These are phyloP conservation scores for Phylloporus sp. DNA, from an alignment of 768 basidiomycete genomes.

Conservation along the genomic window DNA sequence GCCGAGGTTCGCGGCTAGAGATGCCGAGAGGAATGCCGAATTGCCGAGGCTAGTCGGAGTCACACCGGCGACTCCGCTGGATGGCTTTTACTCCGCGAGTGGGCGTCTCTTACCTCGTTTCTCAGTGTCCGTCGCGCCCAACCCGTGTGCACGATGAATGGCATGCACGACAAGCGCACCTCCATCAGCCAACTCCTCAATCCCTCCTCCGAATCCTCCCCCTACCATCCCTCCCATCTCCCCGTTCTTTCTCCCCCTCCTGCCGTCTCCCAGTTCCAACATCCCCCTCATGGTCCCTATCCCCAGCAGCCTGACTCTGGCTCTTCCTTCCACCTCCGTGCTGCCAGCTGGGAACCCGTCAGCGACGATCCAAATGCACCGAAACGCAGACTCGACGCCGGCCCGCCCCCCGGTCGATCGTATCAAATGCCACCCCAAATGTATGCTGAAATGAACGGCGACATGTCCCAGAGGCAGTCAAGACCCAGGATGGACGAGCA, in stretches of 20 bases:
- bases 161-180: slow-evolving; percentile 46
- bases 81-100: slow-evolving; percentile 29
- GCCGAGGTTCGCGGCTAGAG: slow-evolving; percentile 29
- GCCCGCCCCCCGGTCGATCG: slow-evolving; percentile 30
- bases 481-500: slow-evolving; percentile 31
- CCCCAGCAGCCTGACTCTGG: slow-evolving; percentile 26
- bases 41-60: slow-evolving; percentile 28
- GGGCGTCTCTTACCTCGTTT: slow-evolving; percentile 27
- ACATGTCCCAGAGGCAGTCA: slow-evolving; percentile 25
- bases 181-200: slow-evolving; percentile 49
- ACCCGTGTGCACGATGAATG: slow-evolving; percentile 32
- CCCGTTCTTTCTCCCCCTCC: slow-evolving; percentile 21
- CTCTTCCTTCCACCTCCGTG: slow-evolving; percentile 50
- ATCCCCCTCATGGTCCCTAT: slow-evolving; percentile 24
- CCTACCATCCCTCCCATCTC: slow-evolving; percentile 29
- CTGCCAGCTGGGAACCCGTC: slow-evolving; percentile 52
- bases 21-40: slow-evolving; percentile 23
- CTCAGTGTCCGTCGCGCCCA: slow-evolving; percentile 12
- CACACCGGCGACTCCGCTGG: slow-evolving; percentile 25
- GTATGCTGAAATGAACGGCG: slow-evolving; percentile 33
- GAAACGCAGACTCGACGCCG: slow-evolving; percentile 33
- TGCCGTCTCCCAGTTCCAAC: slow-evolving; percentile 26
- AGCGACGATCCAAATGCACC: slow-evolving; percentile 34
- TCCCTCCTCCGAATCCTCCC: slow-evolving; percentile 39
- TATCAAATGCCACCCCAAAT: slow-evolving; percentile 32